phyloP scores from a whole-genome alignment of 208 protist species.

The Acanthamoeba culbertsoni region DNA sequence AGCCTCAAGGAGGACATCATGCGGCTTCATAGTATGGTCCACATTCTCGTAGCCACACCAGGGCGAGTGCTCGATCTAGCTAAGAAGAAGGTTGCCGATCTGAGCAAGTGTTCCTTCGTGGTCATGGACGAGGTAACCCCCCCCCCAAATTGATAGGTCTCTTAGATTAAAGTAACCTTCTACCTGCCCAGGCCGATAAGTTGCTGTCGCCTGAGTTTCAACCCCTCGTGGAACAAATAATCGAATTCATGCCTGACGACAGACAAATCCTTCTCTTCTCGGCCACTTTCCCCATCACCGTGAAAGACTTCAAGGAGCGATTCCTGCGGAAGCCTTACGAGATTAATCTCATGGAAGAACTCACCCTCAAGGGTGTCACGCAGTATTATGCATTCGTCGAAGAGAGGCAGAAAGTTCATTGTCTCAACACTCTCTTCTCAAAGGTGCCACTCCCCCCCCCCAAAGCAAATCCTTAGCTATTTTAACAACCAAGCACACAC shows the following conservation, averaged over 20 bases:
- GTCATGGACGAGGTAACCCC: slow-evolving; percentile 93
- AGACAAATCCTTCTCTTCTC: slow-evolving; percentile 98
- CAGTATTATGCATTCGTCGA: slow-evolving; percentile 99
- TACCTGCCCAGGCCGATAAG: slow-evolving; percentile 93
- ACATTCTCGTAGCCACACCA: slow-evolving; percentile 99
- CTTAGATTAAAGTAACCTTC: not conserved
- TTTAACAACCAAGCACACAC: not conserved
- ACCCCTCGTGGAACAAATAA: slow-evolving; percentile 93
- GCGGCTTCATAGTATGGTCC: slow-evolving; percentile 94
- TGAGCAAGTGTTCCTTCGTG: slow-evolving; percentile 89
- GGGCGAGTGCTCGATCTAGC: slow-evolving; percentile 97
- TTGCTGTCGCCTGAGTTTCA: slow-evolving; percentile 96
- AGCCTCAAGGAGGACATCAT: slow-evolving; percentile 98
- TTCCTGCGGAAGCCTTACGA: slow-evolving; percentile 95
- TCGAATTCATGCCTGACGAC: slow-evolving; percentile 87
- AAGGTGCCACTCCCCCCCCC: slow-evolving; percentile 71
- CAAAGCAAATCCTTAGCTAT: not conserved
- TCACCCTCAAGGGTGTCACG: slow-evolving; percentile 98
- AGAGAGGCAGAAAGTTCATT: slow-evolving; percentile 99
- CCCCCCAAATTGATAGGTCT: not conserved
- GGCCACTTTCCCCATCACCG: slow-evolving; percentile 96
- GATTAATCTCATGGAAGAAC: slow-evolving; percentile 99
- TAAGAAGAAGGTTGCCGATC: slow-evolving; percentile 92
- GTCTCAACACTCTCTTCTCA: slow-evolving; percentile 98
- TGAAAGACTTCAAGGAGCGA: slow-evolving; percentile 91